Percentiles rank a stretch among this genome's conserved stretches.
Evolutionary conservation across 140 eudicot genomes (phyloP).

Genomic region (Ambrosia hybrid): DNA sequence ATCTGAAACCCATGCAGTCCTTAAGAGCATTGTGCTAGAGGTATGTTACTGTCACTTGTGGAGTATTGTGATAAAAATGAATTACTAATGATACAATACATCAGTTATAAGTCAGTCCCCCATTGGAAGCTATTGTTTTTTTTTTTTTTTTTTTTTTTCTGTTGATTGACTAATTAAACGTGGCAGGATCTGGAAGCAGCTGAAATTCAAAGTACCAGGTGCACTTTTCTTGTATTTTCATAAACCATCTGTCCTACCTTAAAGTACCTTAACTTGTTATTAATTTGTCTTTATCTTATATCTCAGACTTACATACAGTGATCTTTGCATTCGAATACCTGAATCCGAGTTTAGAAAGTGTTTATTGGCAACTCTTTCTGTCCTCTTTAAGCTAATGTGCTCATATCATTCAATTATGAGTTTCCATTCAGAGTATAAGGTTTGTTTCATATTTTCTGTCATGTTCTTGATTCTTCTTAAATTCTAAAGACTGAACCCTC

Average conservation of each 20-base stretch:
- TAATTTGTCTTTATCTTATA: constrained; percentile 18
- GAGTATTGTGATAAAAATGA: background rate
- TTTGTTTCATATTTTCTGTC: constrained; percentile 16
- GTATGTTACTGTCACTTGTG: constrained; percentile 30
- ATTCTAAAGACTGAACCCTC: constrained; percentile 2
- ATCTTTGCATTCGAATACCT: constrained; percentile 87
- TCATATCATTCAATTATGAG: constrained; percentile 81
- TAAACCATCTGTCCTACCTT: constrained; percentile 15
- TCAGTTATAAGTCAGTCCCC: constrained; percentile 13
- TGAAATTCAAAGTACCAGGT: constrained; percentile 59
- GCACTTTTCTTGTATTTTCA: constrained; percentile 15
- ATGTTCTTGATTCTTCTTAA: constrained; percentile 18
- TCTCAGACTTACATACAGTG: constrained; percentile 97
- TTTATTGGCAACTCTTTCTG: constrained; percentile 72
- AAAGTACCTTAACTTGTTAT: constrained; percentile 3
- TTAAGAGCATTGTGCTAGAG: constrained; percentile 73
- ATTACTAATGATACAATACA: background rate
- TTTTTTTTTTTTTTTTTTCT: background rate
- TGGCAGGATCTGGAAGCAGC: constrained; percentile 65
- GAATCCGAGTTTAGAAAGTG: constrained; percentile 91
- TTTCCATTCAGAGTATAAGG: constrained; percentile 77
- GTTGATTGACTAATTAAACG: constrained; percentile 29
- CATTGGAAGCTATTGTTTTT: background rate
- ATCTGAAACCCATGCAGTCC: constrained; percentile 75
- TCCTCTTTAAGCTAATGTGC: constrained; percentile 81